Base-by-base conservation (phyloP, 768 basidiomycete genomes). In the Gautieria morchelliformis region DNA sequence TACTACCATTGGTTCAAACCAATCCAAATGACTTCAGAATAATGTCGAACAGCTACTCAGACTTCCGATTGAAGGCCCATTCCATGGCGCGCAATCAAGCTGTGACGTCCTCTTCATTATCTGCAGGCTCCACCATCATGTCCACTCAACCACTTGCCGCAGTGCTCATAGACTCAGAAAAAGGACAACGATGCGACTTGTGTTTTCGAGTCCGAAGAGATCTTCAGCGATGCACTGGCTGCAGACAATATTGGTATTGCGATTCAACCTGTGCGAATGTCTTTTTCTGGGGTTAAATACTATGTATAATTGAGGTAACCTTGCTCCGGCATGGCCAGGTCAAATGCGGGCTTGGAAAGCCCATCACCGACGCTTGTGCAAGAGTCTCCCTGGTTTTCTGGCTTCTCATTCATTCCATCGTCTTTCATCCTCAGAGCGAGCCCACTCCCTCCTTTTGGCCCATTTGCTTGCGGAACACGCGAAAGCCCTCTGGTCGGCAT, bases 171-270 rank as follows among this genome's bases (percentile, higher is more conserved):
- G 73, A 74, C 0, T 63, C 67, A 11, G 79, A 84, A 68, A 87
- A 88, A 62, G 78, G 83, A 14, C 72, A 65, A 19, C 72, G 88
- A 60, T 91, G 89, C 62, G 87, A 91, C 65, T 65, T 69, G 27
- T 90, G 87, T 63, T 77, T 82, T 61, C 69, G 70, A 4, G 53
- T 67, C 4, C 63, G 71, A 4, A 30, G 7, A 12, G 64, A 59
- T 35, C 72, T 89, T 45, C 77, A 71, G 60, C 75, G 73, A 65
- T 91, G 88, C 61, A 75, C 79, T 4, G 81, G 82, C 12, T 90
- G 89, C 62, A 78, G 75, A 15, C 75, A 78, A 0, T 87, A 84
- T 65, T 89, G 81, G 79, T 92, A 92, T 64, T 92, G 89, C 62
- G 75, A 78, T 60, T 60, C 71, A 22, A 62, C 72, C 67, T 92